Evolutionary conservation across 805 yeast genomes (phyloP).

Genomic region (Candida odintsovae): DNA sequence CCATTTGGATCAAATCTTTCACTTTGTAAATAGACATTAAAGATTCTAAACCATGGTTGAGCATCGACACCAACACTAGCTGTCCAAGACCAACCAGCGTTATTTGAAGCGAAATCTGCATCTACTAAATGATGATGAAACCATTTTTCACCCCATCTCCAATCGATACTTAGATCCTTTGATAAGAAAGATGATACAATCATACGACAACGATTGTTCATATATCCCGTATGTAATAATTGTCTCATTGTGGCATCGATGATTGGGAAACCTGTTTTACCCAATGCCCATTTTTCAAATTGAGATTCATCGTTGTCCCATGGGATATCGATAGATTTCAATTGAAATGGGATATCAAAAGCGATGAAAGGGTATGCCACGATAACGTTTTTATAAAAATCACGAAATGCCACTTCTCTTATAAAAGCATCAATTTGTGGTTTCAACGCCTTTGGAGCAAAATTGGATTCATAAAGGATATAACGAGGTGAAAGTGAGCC

Average conservation of each 20-base stretch:
- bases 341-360: constrained; percentile 44
- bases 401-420: constrained; percentile 55
- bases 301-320: constrained; percentile 38
- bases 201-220: constrained; percentile 51
- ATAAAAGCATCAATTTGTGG: constrained; percentile 35
- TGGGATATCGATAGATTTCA: constrained; percentile 34
- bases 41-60: constrained; percentile 52
- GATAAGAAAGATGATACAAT: constrained; percentile 45
- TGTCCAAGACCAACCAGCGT: constrained; percentile 55
- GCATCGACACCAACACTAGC: constrained; percentile 48
- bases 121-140: constrained; percentile 44
- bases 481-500: constrained; percentile 42
- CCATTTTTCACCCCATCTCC: constrained; percentile 50
- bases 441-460: constrained; percentile 23
- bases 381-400: constrained; percentile 45
- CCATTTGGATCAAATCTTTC: constrained; percentile 44
- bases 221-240: constrained; percentile 43
- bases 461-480: constrained; percentile 24
- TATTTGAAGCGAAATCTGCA: constrained; percentile 48
- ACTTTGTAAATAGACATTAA: constrained; percentile 47
- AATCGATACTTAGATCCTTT: constrained; percentile 45
- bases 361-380: constrained; percentile 45
- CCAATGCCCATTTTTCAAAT: constrained; percentile 46
- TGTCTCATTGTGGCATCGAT: constrained; percentile 57
- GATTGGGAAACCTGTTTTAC: constrained; percentile 49